phyloP scores from a whole-genome alignment of 2,329 filamentous ascomycete genomes.

The Colletotrichum sp. region DNA sequence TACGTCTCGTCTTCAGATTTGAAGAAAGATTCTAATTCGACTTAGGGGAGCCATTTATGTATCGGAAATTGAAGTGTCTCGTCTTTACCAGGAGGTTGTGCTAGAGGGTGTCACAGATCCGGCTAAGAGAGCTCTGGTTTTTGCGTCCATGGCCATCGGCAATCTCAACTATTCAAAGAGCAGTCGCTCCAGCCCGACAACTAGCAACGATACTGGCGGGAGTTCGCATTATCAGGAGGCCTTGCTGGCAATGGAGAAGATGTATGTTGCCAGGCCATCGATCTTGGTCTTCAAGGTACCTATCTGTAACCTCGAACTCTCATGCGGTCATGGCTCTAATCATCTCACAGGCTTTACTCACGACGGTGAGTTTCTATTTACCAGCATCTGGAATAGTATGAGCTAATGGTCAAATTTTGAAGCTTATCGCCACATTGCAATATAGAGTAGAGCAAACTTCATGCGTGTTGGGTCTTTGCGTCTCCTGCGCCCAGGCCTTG shows the following conservation, averaged over 20 bases:
- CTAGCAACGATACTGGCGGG: neutral
- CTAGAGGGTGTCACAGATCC: neutral
- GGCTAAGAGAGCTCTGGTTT: neutral
- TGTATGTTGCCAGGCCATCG: neutral
- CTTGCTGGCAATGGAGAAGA: neutral
- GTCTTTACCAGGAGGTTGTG: neutral
- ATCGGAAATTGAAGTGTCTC: neutral
- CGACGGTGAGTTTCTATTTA: neutral
- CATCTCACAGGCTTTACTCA: neutral
- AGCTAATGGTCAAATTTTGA: neutral
- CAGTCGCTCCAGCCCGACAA: neutral
- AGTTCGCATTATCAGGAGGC: neutral
- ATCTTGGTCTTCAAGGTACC: neutral
- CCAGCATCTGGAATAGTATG: fast-evolving
- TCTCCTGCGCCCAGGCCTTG: neutral
- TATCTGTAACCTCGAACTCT: neutral
- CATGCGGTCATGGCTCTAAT: neutral
- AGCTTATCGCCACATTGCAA: neutral
- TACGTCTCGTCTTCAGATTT: neutral
- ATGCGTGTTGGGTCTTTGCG: neutral
- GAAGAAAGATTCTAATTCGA: neutral
- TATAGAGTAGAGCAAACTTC: neutral
- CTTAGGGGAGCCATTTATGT: neutral
- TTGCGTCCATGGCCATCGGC: neutral
- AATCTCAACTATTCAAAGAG: neutral